These are phyloP conservation scores for Trichoderma aggressivum DNA, from an alignment of 2,329 filamentous ascomycete species.

Conservation along the genomic window DNA sequence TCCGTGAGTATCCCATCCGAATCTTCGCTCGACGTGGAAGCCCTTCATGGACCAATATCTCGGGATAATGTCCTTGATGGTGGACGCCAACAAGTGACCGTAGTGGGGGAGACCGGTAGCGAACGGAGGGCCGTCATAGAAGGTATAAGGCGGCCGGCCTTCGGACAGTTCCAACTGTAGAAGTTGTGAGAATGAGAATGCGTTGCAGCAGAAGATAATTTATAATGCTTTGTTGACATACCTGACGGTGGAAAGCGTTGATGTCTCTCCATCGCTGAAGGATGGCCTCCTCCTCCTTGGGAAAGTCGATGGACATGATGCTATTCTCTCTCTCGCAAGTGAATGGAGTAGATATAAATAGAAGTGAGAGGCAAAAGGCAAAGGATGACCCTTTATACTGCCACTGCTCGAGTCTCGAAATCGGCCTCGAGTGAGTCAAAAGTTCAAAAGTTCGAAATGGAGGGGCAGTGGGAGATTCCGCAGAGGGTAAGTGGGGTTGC, in stretches of 20 bases:
- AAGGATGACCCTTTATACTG: background rate
- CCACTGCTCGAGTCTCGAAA: background rate
- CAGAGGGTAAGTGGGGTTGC: constrained; percentile 11
- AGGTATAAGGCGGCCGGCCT: constrained; percentile 81
- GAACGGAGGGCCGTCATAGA: constrained; percentile 86
- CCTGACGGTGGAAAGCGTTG: constrained; percentile 83
- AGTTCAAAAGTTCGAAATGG: background rate
- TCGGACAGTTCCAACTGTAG: constrained; percentile 70
- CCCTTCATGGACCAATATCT: constrained; percentile 98
- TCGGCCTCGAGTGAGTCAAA: constrained; percentile 17
- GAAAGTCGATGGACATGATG: constrained; percentile 84
- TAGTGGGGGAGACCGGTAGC: constrained; percentile 68
- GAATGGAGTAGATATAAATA: background rate
- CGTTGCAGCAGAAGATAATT: background rate
- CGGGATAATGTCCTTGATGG: constrained; percentile 96
- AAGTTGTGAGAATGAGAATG: background rate
- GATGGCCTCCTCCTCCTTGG: constrained; percentile 82
- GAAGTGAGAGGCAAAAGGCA: background rate
- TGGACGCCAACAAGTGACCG: constrained; percentile 79
- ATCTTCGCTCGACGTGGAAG: constrained; percentile 84
- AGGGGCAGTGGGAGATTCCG: background rate
- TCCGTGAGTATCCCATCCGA: constrained; percentile 94
- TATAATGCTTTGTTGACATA: constrained; percentile 34
- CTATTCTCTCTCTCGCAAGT: constrained; percentile 12
- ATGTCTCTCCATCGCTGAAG: constrained; percentile 88